These are phyloP conservation scores for Diospyros kaki DNA, from an alignment of 148 eudicot species.

Conservation along the genomic window DNA sequence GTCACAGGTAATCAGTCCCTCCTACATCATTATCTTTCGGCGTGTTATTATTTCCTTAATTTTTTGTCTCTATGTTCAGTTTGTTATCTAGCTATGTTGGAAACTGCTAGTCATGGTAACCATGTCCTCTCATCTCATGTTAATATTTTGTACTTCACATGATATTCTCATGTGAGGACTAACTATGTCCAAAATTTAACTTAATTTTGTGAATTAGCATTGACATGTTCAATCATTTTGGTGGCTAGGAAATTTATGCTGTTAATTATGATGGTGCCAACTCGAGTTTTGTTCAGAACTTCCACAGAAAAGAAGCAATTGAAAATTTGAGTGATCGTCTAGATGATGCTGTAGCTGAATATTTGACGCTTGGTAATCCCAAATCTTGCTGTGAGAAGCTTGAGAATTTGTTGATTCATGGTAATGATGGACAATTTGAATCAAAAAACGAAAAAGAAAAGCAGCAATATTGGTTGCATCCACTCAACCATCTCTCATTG, in stretches of 20 bases:
- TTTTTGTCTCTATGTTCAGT: too few relatives aligned
- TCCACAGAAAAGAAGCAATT: conserved; percentile 13
- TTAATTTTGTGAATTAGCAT: background rate
- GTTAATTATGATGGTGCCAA: conserved; percentile 4
- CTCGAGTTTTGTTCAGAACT: conserved; percentile 9
- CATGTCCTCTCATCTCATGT: too few relatives aligned
- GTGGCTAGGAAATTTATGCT: conserved; percentile 35
- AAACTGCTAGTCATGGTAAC: too few relatives aligned
- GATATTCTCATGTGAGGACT: background rate
- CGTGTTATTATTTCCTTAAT: too few relatives aligned
- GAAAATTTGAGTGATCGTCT: conserved; percentile 30
- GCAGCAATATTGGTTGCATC: conserved; percentile 36
- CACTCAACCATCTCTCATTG: conserved; percentile 48
- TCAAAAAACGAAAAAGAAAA: conserved; percentile 16
- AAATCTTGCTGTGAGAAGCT: conserved; percentile 53
- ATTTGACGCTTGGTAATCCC: conserved; percentile 37
- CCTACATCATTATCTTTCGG: background rate
- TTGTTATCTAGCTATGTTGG: too few relatives aligned
- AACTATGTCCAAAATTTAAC: background rate
- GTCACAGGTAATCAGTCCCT: background rate
- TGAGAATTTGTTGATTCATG: conserved; percentile 37
- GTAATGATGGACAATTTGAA: conserved; percentile 17
- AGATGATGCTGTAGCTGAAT: conserved; percentile 42
- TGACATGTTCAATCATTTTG: background rate
- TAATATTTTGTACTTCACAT: too few relatives aligned